Conservation (phyloP, 2,329 filamentous ascomycete genomes). For the Colletotrichum lindemuthianum region DNA sequence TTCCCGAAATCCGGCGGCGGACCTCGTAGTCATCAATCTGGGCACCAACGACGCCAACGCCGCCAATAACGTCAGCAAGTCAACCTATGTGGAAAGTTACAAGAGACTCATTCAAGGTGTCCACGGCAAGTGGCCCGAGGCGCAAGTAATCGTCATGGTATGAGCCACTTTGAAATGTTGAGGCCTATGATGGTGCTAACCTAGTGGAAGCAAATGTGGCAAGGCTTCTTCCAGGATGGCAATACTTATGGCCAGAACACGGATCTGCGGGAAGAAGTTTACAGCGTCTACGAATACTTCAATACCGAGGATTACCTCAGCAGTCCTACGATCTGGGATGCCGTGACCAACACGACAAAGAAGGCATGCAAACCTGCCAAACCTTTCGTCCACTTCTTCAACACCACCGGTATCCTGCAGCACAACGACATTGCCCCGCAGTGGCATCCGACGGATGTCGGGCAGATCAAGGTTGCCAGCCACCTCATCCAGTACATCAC, state of each 20-base stretch:
- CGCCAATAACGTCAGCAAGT: constrained; percentile 51
- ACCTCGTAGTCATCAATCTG: constrained; percentile 58
- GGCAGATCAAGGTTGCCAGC: constrained; percentile 69
- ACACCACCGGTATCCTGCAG: constrained; percentile 68
- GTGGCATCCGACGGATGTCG: constrained; percentile 70
- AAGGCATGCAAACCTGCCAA: constrained; percentile 44
- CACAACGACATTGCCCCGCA: constrained; percentile 69
- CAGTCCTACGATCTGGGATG: constrained; percentile 52
- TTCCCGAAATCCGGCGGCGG: constrained; percentile 51
- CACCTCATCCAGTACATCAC: constrained; percentile 68
- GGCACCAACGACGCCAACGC: constrained; percentile 58
- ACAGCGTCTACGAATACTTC: constrained; percentile 62
- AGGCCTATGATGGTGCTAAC: not conserved
- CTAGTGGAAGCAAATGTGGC: constrained; percentile 58
- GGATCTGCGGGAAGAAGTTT: constrained; percentile 61
- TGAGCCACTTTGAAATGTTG: constrained; percentile 28
- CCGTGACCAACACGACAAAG: constrained; percentile 49
- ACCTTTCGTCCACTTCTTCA: constrained; percentile 69
- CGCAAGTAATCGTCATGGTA: constrained; percentile 57
- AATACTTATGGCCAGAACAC: constrained; percentile 59
- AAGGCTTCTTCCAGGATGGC: constrained; percentile 60
- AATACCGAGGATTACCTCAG: constrained; percentile 55
- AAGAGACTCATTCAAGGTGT: constrained; percentile 57
- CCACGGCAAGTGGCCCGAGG: constrained; percentile 56
- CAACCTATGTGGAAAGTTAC: constrained; percentile 52